These are phyloP conservation scores for Saprolegnia diclina DNA, from an alignment of 352 stramenopile species.

Conservation along the genomic window DNA sequence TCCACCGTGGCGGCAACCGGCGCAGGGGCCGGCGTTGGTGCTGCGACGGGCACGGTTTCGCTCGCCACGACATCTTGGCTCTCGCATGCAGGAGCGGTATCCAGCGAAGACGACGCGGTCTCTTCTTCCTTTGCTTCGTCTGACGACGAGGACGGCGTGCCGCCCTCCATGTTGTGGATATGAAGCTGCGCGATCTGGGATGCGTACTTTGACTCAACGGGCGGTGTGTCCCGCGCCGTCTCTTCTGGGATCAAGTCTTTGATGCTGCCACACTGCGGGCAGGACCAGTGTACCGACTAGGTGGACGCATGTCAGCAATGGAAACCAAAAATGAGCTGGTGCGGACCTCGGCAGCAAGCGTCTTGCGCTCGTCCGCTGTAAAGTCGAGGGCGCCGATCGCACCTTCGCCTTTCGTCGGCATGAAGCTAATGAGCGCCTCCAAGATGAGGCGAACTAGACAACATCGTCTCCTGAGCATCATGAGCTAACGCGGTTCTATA, in stretches of 20 bases:
- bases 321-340: slow-evolving; percentile 5
- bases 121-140: background rate
- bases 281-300: slow-evolving; percentile 71
- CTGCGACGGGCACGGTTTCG: background rate
- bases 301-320: background rate
- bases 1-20: background rate
- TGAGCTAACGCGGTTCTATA: background rate
- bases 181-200: slow-evolving; percentile 77
- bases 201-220: slow-evolving; percentile 62
- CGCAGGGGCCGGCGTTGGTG: background rate
- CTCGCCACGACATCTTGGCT: background rate
- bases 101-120: too few relatives aligned
- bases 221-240: slow-evolving; percentile 24
- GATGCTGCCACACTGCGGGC: slow-evolving; percentile 62
- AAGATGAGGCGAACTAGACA: slow-evolving; percentile 93
- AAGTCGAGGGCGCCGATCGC: slow-evolving; percentile 81
- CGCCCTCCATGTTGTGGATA: slow-evolving; percentile 63
- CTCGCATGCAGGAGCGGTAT: background rate
- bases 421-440: slow-evolving; percentile 97
- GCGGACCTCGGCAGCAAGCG: slow-evolving; percentile 55
- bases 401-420: slow-evolving; percentile 86
- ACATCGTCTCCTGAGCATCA: background rate
- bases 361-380: slow-evolving; percentile 50
- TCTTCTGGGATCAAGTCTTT: slow-evolving; percentile 56
- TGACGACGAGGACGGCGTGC: background rate